Evolutionary conservation across 73 alveolate genomes (phyloP).

Genomic region (Blepharisma japonicum): DNA sequence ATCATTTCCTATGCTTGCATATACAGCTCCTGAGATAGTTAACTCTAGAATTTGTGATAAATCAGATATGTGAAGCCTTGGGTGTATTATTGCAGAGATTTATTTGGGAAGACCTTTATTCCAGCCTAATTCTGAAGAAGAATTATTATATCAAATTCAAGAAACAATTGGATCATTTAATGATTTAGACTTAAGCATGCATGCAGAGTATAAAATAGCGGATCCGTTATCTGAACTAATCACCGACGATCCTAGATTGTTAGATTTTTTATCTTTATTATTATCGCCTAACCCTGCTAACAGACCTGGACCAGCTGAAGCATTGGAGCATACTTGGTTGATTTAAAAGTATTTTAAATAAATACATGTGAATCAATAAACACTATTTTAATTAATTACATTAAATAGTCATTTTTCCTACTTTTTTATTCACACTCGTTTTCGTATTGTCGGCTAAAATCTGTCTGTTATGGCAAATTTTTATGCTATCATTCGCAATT

Average conservation of each 20-base stretch:
- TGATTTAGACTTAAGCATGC: neutral
- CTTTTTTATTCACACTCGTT: too few relatives aligned
- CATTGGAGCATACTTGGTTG: conserved; percentile 20
- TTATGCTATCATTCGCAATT: too few relatives aligned
- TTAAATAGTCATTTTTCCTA: too few relatives aligned
- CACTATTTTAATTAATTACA: too few relatives aligned
- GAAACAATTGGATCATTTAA: neutral
- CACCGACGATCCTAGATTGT: neutral
- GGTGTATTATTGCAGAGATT: conserved; percentile 21
- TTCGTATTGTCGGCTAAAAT: too few relatives aligned
- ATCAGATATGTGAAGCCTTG: conserved; percentile 29
- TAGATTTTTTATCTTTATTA: neutral
- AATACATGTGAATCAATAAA: neutral
- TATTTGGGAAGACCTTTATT: neutral
- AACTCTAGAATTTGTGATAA: neutral
- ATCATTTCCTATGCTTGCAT: neutral
- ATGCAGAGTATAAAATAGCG: neutral
- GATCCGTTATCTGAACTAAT: neutral
- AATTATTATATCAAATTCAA: conserved; percentile 7
- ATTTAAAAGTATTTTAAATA: neutral
- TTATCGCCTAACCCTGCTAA: neutral
- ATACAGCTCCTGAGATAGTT: conserved; percentile 16
- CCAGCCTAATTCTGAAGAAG: neutral
- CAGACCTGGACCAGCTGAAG: neutral
- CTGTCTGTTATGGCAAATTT: too few relatives aligned